phyloP scores from a whole-genome alignment of 306 rosid species.

The Fagus crenata region DNA sequence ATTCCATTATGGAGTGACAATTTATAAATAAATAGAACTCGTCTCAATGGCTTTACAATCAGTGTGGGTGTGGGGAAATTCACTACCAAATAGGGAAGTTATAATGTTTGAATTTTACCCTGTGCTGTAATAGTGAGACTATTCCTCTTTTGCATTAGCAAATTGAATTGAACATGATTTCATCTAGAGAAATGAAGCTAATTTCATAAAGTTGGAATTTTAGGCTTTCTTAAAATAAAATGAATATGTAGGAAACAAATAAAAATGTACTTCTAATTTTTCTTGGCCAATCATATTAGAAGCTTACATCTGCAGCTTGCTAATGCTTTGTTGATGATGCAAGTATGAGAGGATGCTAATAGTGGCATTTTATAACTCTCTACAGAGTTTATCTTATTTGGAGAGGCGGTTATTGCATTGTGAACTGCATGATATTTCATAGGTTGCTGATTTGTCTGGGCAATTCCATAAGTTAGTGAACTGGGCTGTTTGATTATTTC shows the following conservation, averaged over 20 bases:
- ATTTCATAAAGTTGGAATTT: too few relatives aligned
- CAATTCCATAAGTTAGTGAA: background rate
- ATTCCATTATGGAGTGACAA: background rate
- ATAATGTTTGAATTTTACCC: too few relatives aligned
- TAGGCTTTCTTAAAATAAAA: background rate
- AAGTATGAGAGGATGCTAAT: background rate
- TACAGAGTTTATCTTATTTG: background rate
- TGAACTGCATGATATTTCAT: background rate
- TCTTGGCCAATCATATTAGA: background rate
- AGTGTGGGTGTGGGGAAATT: background rate
- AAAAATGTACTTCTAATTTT: background rate
- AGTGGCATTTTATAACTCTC: background rate
- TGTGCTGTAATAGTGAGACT: too few relatives aligned
- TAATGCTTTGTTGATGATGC: constrained; percentile 1
- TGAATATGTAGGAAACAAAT: background rate
- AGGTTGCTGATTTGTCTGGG: background rate
- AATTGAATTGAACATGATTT: too few relatives aligned
- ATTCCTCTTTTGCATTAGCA: too few relatives aligned
- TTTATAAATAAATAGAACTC: background rate
- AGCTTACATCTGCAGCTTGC: background rate
- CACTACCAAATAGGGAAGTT: background rate
- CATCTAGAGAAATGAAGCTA: too few relatives aligned
- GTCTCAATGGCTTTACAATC: background rate
- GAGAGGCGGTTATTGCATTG: background rate
- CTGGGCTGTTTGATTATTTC: constrained; percentile 5